Base-by-base conservation (phyloP, 352 stramenopile species). In the Ophiocytium majus region DNA sequence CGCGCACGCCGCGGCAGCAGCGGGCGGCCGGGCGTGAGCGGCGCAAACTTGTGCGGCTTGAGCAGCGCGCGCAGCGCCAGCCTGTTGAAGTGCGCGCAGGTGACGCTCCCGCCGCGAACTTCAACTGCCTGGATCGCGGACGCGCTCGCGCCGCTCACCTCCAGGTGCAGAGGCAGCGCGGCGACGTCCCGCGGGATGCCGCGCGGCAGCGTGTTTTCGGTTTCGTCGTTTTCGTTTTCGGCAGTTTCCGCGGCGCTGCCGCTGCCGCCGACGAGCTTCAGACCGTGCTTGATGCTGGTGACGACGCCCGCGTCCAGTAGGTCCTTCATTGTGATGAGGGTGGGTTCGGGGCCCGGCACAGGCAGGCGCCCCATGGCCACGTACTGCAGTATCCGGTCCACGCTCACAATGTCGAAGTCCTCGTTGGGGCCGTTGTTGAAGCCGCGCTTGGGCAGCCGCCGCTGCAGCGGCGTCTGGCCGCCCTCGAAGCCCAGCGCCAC, bases 401-500 rank as follows among this genome's bases (percentile, higher is more conserved):
- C 63, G 92, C 98, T 98, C 19, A 99, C 71, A 0, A 91, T 90
- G 84, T 97, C 92, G 92, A 98, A 97, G 9, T 94, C 92, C 19
- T 37, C 80, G 92, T 96, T 84, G 91, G 92, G 85, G 94, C 95
- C 82, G 78, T 99, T 99, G 34, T 93, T 95, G 91, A 99, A 99
- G 81, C 97, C 97, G 57, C 95, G 94, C 92, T 99, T 99, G 43
- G 97, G 97, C 63, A 99, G 87, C 64, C 94, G 92, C 89, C 97
- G 95, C 91, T 98, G 97, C 80, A 99, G 90, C 57, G 96, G 96
- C 71, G 97, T 99, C 91, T 99, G 97, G 0, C 97, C 97, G 81
- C 97, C 97, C 88, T 99, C 97, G 87, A 99, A 99, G 36, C 93
- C 94, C 9, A 85, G 50, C n/a, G 93, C 92, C 0, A 95, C 93